A percentile compares a stretch with the other conserved stretches of the same genome.
Conservation (phyloP, 306 rosid species). For the Fragaria ananassa region DNA sequence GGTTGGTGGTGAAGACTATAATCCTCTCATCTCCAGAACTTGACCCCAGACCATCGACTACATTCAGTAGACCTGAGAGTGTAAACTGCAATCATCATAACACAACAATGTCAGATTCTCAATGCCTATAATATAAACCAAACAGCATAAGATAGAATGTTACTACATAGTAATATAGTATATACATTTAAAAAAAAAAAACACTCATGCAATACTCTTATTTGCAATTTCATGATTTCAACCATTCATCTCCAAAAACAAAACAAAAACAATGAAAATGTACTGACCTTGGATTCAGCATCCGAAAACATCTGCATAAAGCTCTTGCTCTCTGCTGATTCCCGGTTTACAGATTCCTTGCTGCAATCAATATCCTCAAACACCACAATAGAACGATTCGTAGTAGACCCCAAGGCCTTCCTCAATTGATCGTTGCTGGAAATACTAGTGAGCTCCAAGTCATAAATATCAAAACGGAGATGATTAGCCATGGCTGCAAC, state of each 20-base stretch:
- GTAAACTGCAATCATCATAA: background rate
- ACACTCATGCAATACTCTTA: background rate
- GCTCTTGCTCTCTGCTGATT: background rate
- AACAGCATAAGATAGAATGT: too few species aligned
- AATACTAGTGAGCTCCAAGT: conserved; percentile 30
- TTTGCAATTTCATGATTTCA: background rate
- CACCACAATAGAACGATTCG: conserved; percentile 13
- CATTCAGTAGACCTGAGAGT: background rate
- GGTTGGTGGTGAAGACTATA: background rate
- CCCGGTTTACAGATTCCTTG: background rate
- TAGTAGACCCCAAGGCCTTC: conserved; percentile 19
- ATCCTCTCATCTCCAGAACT: background rate
- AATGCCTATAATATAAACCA: too few species aligned
- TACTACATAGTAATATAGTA: background rate
- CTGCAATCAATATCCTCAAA: conserved; percentile 42
- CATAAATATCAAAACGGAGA: conserved; percentile 37
- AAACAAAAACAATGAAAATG: background rate
- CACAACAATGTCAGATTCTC: background rate
- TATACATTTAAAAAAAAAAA: background rate
- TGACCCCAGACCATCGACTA: background rate
- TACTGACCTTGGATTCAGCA: background rate
- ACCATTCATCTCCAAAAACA: background rate
- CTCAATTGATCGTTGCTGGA: conserved; percentile 26
- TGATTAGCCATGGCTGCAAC: conserved; percentile 42
- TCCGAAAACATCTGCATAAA: background rate